A percentile compares a stretch with the other conserved stretches of the same genome.
Conservation (phyloP, 1,284 basidiomycete genomes). For the Ustilago bromivora region DNA sequence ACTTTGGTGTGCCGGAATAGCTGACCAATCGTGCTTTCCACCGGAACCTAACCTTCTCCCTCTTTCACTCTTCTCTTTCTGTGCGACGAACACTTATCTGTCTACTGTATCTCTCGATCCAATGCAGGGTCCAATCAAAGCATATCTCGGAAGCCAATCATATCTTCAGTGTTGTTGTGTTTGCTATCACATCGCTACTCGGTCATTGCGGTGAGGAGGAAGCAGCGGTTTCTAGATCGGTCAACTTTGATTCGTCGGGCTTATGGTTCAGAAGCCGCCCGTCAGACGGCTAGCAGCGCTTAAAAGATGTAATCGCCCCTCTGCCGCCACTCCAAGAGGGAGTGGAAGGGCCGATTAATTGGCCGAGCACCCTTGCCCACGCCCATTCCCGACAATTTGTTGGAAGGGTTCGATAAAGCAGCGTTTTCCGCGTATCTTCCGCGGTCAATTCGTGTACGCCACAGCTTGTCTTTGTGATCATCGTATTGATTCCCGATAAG, state of each 20-base stretch:
- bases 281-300: neutral
- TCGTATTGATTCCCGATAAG: neutral
- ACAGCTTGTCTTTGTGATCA: neutral
- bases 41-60: neutral
- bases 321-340: neutral
- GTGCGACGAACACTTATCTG: neutral
- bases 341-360: neutral
- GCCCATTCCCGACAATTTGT: neutral
- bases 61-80: neutral
- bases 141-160: neutral
- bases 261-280: slow-evolving; percentile 9
- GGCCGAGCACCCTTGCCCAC: neutral
- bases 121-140: neutral
- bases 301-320: neutral
- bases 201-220: neutral
- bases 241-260: slow-evolving; percentile 5
- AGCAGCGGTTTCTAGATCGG: neutral
- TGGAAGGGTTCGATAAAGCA: neutral
- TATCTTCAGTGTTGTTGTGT: slow-evolving; percentile 1
- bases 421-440: slow-evolving; percentile 3
- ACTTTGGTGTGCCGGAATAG: neutral
- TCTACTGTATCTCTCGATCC: neutral
- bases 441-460: neutral
- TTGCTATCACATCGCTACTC: neutral
- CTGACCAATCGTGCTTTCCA: neutral